Evolutionary conservation across 352 stramenopile species (phyloP), one percentile per base, ranked within the genome.

Genomic region (Globisporangium alternatum): DNA sequence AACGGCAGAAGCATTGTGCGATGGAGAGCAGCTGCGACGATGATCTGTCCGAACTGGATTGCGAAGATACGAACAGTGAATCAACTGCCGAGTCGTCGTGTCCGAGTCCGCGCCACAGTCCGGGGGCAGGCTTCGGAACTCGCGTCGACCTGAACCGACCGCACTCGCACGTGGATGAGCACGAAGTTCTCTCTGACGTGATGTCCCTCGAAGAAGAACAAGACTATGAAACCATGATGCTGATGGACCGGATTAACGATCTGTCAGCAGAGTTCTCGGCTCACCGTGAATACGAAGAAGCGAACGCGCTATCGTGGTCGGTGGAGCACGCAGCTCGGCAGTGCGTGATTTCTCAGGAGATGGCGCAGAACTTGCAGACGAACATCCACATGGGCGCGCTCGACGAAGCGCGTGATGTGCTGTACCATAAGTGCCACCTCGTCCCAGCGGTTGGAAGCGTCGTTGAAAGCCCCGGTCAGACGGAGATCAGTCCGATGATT

Each of bases 361-460:
- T 91, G 68, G 78, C 90, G 53, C 82, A 90, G 56, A 91, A 88
- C 49, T 52, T 93, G 59, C 62, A 83, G 5, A 22, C 75, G 2
- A 90, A 78, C 43, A 90, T 93, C 52, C 75, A 80, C 22, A 67
- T 77, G 7, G 82, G 82, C 6, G 69, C 75, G 21, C 71, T 86
- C 30, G 83, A 91, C 44, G 81, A 94, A 68, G 83, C 77, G 0
- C 76, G 83, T 5, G 86, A 94, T 51, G 83, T 94, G n/a, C 53
- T 94, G 61, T 92, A 94, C 62, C 83, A 91, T 69, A 91, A 91
- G 30, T 91, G 76, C 31, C 83, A 94, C 60, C 56, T 92, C 31
- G 71, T 89, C 3, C 83, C 86, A n/a, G 83, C 86, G 1, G 86
- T 94, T 9, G 78, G 78, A 5, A 86, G 80, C 48, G 73, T 90